Percentiles rank a stretch among this genome's conserved stretches.
Evolutionary conservation across 345 rosid genomes (phyloP).

Genomic region (Acer yangbiense): DNA sequence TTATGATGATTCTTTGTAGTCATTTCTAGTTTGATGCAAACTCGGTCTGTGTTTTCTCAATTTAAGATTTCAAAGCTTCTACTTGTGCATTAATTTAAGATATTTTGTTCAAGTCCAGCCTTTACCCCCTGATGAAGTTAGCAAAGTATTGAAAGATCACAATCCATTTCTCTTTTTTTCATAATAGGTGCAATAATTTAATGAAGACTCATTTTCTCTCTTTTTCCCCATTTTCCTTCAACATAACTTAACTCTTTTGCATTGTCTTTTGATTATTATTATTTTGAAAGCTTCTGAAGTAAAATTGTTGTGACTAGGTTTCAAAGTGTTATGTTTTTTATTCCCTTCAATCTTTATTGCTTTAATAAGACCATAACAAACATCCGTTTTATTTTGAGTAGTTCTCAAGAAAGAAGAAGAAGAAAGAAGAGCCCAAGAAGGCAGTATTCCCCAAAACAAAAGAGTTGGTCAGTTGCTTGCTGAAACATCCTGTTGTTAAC

Average conservation of each 20-base stretch:
- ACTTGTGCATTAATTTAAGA: not conserved
- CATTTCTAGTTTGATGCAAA: not conserved
- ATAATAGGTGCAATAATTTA: too few relatives aligned
- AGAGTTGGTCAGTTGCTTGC: slow-evolving; percentile 43
- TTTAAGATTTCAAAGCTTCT: not conserved
- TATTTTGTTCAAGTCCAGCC: not conserved
- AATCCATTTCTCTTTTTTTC: not conserved
- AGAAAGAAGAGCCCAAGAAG: slow-evolving; percentile 78
- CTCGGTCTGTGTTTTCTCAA: not conserved
- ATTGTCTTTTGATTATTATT: not conserved
- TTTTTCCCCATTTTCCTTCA: not conserved
- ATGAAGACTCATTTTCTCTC: not conserved
- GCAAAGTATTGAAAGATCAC: not conserved
- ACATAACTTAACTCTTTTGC: not conserved
- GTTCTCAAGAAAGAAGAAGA: slow-evolving; percentile 86
- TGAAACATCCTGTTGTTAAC: slow-evolving; percentile 6
- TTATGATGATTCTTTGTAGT: not conserved
- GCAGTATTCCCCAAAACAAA: slow-evolving; percentile 40
- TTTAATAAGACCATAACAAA: slow-evolving; percentile 12
- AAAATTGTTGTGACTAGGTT: not conserved
- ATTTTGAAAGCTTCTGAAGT: not conserved
- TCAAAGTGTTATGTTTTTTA: not conserved
- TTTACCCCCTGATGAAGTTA: not conserved
- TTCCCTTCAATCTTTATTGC: not conserved
- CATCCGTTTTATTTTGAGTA: slow-evolving; percentile 25